phyloP scores from a whole-genome alignment of 139 green algal genomes.

The Nannochloris sp. region DNA sequence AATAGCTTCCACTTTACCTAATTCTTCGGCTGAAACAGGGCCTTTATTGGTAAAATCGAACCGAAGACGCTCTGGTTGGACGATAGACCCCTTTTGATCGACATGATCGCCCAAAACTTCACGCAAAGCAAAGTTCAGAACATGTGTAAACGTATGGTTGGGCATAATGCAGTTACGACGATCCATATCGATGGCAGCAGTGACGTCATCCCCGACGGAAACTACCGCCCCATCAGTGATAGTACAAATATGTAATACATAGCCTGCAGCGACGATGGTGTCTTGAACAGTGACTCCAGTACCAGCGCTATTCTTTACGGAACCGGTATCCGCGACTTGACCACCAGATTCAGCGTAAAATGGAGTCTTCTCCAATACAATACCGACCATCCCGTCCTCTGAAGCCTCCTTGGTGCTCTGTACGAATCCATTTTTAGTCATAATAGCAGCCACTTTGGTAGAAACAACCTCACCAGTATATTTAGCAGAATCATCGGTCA shows the following conservation, averaged over 20 bases:
- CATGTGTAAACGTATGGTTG: conserved; percentile 98
- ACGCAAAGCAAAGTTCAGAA: conserved; percentile 89
- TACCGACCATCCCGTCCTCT: conserved; percentile 47
- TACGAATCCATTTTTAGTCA: conserved; percentile 59
- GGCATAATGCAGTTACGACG: conserved; percentile 68
- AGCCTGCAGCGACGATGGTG: conserved; percentile 79
- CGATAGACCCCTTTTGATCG: conserved; percentile 95
- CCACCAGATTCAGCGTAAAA: conserved; percentile 93
- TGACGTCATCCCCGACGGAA: conserved; percentile 56
- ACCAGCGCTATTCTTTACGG: conserved; percentile 30
- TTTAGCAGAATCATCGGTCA: conserved; percentile 83
- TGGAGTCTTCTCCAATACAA: conserved; percentile 80
- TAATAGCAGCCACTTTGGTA: conserved; percentile 71
- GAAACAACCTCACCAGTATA: conserved; percentile 42
- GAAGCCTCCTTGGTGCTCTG: conserved; percentile 33
- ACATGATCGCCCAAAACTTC: conserved; percentile 79
- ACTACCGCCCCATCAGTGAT: background rate
- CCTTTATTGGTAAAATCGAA: conserved; percentile 96
- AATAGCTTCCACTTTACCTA: conserved; percentile 53
- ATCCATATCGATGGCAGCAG: conserved; percentile 64
- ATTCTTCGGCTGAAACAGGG: conserved; percentile 5
- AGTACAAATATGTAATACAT: conserved; percentile 80
- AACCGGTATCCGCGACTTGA: conserved; percentile 72
- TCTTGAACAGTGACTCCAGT: conserved; percentile 13
- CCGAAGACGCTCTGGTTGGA: conserved; percentile 81